phyloP scores from a whole-genome alignment of 495 filamentous ascomycete species.

The Hyphodiscus hymeniophilus region DNA sequence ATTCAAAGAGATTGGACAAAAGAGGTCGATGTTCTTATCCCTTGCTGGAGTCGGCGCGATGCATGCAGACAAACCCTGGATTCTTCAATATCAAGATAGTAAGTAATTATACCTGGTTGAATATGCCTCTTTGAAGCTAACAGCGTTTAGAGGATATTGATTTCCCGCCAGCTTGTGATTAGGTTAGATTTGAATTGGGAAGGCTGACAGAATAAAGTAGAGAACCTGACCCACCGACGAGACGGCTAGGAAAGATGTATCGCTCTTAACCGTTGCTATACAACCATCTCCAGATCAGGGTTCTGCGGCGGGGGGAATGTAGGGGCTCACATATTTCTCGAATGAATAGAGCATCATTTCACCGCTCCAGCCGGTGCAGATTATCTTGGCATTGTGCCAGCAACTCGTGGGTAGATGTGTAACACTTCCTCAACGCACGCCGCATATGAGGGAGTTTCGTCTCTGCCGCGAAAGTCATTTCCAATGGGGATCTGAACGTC shows the following conservation, averaged over 20 bases:
- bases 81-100: slow-evolving; percentile 12
- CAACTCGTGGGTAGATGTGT: too few relatives aligned
- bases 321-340: too few relatives aligned
- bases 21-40: not conserved
- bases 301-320: too few relatives aligned
- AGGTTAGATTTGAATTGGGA: slow-evolving; percentile 3
- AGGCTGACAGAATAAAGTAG: not conserved
- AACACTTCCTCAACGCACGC: too few relatives aligned
- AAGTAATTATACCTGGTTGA: not conserved
- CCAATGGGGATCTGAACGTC: too few relatives aligned
- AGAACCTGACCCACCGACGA: not conserved
- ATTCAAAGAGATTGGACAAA: not conserved
- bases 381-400: too few relatives aligned
- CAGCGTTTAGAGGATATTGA: not conserved
- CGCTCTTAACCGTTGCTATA: slow-evolving; percentile 1
- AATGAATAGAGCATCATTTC: too few relatives aligned
- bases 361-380: too few relatives aligned
- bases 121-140: not conserved
- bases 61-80: slow-evolving; percentile 5
- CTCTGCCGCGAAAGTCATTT: too few relatives aligned
- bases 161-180: not conserved
- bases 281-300: not conserved
- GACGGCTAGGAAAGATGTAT: slow-evolving; percentile 13
- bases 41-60: slow-evolving; percentile 10
- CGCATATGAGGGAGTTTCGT: too few relatives aligned